These are phyloP conservation scores for Ceraceosorus guamensis DNA, from an alignment of 1,284 basidiomycete species.

Conservation along the genomic window DNA sequence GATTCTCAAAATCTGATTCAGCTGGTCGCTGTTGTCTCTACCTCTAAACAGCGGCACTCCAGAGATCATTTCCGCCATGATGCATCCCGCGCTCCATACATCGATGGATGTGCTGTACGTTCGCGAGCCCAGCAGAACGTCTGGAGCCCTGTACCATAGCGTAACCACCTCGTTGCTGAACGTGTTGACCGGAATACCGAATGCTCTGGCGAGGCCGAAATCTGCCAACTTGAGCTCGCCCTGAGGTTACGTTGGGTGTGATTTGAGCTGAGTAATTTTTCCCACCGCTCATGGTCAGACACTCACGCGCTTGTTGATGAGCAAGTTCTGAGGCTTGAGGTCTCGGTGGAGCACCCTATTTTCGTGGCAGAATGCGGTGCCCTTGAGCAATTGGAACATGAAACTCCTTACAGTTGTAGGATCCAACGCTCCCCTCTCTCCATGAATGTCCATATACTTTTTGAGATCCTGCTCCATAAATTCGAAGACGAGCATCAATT, in stretches of 20 bases:
- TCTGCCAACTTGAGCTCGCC: constrained; percentile 90
- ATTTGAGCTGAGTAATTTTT: not conserved
- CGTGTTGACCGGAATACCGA: constrained; percentile 48
- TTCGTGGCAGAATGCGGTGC: constrained; percentile 97
- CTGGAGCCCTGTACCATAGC: constrained; percentile 97
- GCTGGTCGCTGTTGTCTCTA: constrained; percentile 93
- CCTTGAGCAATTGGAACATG: constrained; percentile 95
- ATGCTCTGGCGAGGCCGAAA: constrained; percentile 79
- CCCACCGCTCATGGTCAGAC: not conserved
- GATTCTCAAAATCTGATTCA: constrained; percentile 94
- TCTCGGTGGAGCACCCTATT: constrained; percentile 96
- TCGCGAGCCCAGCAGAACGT: constrained; percentile 90
- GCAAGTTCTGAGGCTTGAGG: constrained; percentile 92
- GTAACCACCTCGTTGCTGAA: constrained; percentile 61
- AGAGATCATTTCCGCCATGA: constrained; percentile 85
- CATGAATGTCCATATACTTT: constrained; percentile 98
- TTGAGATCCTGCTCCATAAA: constrained; percentile 98
- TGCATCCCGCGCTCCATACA: constrained; percentile 98
- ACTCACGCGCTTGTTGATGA: constrained; percentile 77
- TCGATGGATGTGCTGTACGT: constrained; percentile 99
- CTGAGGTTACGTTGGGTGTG: constrained; percentile 4
- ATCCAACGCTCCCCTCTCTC: constrained; percentile 87
- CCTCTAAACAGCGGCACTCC: constrained; percentile 95
- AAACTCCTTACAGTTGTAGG: constrained; percentile 89
- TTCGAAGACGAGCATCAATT: constrained; percentile 97